Evolutionary conservation across 768 basidiomycete genomes (phyloP).

Genomic region (Pulveroboletus sp.): DNA sequence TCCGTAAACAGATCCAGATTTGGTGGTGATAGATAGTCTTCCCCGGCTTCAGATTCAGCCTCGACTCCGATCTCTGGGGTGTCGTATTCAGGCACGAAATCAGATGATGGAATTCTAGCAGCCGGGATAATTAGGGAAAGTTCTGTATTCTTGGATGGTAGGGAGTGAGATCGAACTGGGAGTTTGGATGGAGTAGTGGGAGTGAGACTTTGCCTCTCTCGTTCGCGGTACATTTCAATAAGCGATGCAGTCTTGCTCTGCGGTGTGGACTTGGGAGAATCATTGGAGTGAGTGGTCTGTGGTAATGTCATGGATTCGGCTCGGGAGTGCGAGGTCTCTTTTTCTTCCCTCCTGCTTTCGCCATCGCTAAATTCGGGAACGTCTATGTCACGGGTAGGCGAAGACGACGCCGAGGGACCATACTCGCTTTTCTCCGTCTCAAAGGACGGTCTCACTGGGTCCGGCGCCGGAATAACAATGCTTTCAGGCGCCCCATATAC

Average conservation of each 20-base stretch:
- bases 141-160: constrained; percentile 6
- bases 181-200: constrained; percentile 26
- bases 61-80: constrained; percentile 27
- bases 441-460: constrained; percentile 28
- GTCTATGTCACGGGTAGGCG: constrained; percentile 27
- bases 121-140: constrained; percentile 3
- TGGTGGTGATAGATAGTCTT: constrained; percentile 30
- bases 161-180: constrained; percentile 30
- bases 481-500: constrained; percentile 29
- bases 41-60: constrained; percentile 23
- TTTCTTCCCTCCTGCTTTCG: constrained; percentile 21
- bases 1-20: constrained; percentile 37
- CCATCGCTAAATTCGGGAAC: constrained; percentile 25
- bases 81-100: constrained; percentile 15
- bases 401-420: constrained; percentile 27
- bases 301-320: constrained; percentile 31
- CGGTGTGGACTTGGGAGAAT: constrained; percentile 18
- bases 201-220: constrained; percentile 42
- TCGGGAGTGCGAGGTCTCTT: constrained; percentile 22
- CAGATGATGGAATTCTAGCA: constrained; percentile 13
- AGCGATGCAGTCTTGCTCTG: constrained; percentile 68
- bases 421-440: constrained; percentile 33
- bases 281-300: constrained; percentile 1
- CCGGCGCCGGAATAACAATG: constrained; percentile 13
- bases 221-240: constrained; percentile 83